Conservation (phyloP, 2,329 filamentous ascomycete genomes). For the Claviceps maximensis region DNA sequence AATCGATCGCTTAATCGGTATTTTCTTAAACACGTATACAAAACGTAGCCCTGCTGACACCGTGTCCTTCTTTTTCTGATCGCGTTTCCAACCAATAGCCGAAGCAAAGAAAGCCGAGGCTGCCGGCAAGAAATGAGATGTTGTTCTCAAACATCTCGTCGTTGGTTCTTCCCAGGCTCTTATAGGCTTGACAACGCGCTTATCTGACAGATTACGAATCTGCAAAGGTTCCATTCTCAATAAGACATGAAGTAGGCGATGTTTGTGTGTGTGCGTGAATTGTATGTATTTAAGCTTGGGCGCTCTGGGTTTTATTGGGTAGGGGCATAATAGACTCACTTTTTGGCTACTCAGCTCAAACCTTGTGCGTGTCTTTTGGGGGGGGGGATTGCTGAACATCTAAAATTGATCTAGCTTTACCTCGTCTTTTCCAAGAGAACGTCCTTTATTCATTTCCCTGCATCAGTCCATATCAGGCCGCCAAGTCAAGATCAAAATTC, state of each 20-base stretch:
- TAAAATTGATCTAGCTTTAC: background rate
- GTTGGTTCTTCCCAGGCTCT: background rate
- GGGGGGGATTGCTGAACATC: too few species aligned
- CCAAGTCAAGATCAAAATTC: background rate
- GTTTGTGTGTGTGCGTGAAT: conserved; percentile 11
- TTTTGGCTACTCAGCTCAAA: conserved; percentile 5
- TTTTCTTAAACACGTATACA: background rate
- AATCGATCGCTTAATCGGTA: background rate
- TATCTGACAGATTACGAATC: background rate
- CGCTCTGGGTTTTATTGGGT: conserved; percentile 1
- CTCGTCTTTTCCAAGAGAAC: background rate
- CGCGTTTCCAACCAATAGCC: conserved; percentile 21
- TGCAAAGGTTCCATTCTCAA: conserved; percentile 6
- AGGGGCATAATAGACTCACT: conserved; percentile 3
- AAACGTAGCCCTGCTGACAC: background rate
- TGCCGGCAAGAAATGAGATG: conserved; percentile 17
- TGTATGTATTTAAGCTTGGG: background rate
- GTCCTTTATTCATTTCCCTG: background rate
- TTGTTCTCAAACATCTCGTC: background rate
- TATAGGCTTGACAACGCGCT: background rate
- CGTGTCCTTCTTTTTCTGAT: background rate
- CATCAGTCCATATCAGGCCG: background rate
- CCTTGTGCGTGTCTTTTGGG: background rate
- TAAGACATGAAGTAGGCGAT: conserved; percentile 16
- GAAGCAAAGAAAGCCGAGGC: conserved; percentile 36